phyloP scores from a whole-genome alignment of 306 rosid genomes.

The Cercis canadensis region DNA sequence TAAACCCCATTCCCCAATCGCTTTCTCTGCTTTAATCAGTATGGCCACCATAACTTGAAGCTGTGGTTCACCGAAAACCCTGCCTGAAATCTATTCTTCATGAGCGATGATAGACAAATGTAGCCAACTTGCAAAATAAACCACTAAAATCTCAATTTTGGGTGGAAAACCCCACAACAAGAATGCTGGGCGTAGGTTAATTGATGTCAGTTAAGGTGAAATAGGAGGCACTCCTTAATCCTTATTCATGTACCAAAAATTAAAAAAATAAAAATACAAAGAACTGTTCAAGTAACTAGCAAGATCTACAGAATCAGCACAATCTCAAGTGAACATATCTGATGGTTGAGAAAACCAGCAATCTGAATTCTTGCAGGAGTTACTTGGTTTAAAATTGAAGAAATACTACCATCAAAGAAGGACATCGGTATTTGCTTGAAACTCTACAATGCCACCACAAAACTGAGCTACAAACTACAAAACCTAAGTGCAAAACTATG shows the following conservation, averaged over 20 bases:
- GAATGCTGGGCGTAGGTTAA: constrained; percentile 8
- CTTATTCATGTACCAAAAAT: not conserved
- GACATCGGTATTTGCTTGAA: constrained; percentile 35
- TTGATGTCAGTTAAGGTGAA: constrained; percentile 18
- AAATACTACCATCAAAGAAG: constrained; percentile 36
- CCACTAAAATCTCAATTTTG: too few species aligned
- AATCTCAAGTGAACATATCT: not conserved
- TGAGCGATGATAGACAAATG: too few species aligned
- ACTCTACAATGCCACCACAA: constrained; percentile 29
- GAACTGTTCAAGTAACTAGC: not conserved
- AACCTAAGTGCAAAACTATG: constrained; percentile 37
- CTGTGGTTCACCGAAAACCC: too few species aligned
- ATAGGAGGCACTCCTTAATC: not conserved
- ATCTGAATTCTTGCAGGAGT: constrained; percentile 19
- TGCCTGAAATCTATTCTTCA: too few species aligned
- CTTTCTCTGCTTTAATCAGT: too few species aligned
- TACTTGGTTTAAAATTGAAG: constrained; percentile 24
- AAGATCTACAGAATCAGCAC: constrained; percentile 11
- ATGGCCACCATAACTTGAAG: too few species aligned
- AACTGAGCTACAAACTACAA: constrained; percentile 43
- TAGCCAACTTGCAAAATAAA: too few species aligned
- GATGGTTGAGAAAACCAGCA: constrained; percentile 19
- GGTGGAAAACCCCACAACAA: too few species aligned
- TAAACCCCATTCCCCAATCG: too few species aligned
- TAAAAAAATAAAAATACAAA: not conserved